These are phyloP conservation scores for Lenzites betulinus DNA, from an alignment of 768 basidiomycete genomes.

Conservation along the genomic window DNA sequence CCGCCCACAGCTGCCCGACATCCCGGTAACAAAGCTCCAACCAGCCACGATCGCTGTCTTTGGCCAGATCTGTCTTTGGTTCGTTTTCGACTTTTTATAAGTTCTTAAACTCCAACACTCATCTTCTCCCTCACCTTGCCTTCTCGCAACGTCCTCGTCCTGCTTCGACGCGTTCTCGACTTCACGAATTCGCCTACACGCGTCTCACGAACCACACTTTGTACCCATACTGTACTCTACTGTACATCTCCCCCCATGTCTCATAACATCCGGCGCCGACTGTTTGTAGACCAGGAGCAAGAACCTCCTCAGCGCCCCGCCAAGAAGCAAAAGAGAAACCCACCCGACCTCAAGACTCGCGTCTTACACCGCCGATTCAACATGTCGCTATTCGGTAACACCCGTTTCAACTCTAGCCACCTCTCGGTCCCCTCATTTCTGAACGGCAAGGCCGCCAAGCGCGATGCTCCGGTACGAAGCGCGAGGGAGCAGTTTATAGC, in stretches of 20 bases:
- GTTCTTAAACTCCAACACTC: conserved; percentile 2
- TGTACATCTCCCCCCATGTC: conserved; percentile 17
- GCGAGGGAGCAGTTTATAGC: conserved; percentile 68
- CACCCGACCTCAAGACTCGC: conserved; percentile 23
- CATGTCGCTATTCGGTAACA: conserved; percentile 22
- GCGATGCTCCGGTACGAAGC: conserved; percentile 41
- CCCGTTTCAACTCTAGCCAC: conserved; percentile 23
- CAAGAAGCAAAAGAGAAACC: conserved; percentile 51
- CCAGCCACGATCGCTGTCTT: conserved; percentile 16
- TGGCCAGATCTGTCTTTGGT: conserved; percentile 25
- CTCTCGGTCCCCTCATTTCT: conserved; percentile 43
- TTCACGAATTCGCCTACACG: neutral
- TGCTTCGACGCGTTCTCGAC: conserved; percentile 5
- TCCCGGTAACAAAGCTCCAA: conserved; percentile 17
- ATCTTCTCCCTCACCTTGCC: conserved; percentile 13
- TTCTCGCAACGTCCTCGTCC: conserved; percentile 12
- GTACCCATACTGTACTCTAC: conserved; percentile 16
- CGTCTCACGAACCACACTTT: neutral
- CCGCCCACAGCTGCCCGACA: conserved; percentile 16
- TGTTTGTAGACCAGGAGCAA: conserved; percentile 11
- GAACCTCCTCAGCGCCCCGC: conserved; percentile 40
- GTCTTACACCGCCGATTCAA: conserved; percentile 31
- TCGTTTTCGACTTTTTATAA: conserved; percentile 23
- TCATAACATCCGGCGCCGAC: conserved; percentile 15
- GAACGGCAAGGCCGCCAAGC: conserved; percentile 51